Conservation (phyloP, 2,329 filamentous ascomycete species). For the Rugonectria rugulosa region DNA sequence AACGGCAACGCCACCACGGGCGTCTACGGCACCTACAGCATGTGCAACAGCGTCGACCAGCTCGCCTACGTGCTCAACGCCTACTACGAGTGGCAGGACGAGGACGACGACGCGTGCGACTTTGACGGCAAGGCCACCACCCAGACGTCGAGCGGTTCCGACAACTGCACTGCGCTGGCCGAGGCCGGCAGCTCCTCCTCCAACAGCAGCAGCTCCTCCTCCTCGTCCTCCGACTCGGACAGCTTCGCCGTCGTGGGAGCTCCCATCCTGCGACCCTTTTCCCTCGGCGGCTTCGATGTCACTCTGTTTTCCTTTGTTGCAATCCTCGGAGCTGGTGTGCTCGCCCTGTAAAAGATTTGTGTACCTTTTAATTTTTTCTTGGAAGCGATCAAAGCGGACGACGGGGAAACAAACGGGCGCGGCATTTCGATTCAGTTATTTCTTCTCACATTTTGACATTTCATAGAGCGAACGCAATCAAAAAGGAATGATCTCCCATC, state of each 20-base stretch:
- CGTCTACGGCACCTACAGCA: slow-evolving; percentile 78
- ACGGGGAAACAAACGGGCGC: too few relatives aligned
- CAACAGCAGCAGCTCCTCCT: slow-evolving; percentile 28
- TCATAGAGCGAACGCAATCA: too few relatives aligned
- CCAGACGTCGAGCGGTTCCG: slow-evolving; percentile 60
- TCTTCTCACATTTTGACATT: too few relatives aligned
- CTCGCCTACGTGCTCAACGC: slow-evolving; percentile 77
- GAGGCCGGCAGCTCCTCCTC: slow-evolving; percentile 48
- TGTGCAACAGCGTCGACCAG: slow-evolving; percentile 75
- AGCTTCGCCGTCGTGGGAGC: slow-evolving; percentile 48
- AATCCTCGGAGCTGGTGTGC: slow-evolving; percentile 61
- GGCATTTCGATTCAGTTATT: too few relatives aligned
- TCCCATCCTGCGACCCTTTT: slow-evolving; percentile 49
- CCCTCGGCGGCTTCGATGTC: slow-evolving; percentile 56
- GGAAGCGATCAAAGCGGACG: too few relatives aligned
- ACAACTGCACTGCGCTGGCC: slow-evolving; percentile 55
- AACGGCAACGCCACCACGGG: slow-evolving; percentile 70
- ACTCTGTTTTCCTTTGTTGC: slow-evolving; percentile 60
- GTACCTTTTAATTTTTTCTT: too few relatives aligned
- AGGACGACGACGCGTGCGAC: slow-evolving; percentile 67
- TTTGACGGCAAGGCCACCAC: slow-evolving; percentile 72
- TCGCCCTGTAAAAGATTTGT: slow-evolving; percentile 64
- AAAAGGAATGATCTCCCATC: too few relatives aligned
- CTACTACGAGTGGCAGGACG: slow-evolving; percentile 70
- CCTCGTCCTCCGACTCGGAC: slow-evolving; percentile 36